Evolutionary conservation across 2,329 filamentous ascomycete genomes (phyloP).

Genomic region (Parastagonospora avenae): DNA sequence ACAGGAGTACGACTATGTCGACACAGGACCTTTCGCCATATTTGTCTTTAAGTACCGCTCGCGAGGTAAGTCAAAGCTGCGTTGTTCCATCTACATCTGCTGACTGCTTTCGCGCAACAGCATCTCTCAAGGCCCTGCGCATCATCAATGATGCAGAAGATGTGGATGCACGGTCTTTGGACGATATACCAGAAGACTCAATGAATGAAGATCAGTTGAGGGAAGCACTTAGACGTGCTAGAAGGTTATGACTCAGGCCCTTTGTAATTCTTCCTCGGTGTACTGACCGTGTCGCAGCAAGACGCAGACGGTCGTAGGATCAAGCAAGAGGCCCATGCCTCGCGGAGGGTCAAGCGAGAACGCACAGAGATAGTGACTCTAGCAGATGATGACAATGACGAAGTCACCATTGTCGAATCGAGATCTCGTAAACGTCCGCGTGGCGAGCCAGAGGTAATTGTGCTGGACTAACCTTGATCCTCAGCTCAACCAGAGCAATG

Average conservation of each 20-base stretch:
- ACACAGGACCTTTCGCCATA: conserved; percentile 4
- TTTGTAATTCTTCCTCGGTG: not conserved
- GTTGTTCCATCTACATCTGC: not conserved
- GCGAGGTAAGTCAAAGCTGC: conserved; percentile 2
- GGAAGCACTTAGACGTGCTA: conserved; percentile 2
- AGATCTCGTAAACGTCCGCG: conserved; percentile 7
- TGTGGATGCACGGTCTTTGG: too few species aligned
- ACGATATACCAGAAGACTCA: too few species aligned
- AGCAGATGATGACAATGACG: conserved; percentile 1
- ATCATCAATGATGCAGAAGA: too few species aligned
- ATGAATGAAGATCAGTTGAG: too few species aligned
- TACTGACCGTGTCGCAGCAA: conserved; percentile 2
- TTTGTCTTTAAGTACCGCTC: conserved; percentile 15
- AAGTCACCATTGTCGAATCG: conserved; percentile 1
- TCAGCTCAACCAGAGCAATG: not conserved
- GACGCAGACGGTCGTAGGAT: not conserved
- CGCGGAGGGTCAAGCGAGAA: conserved; percentile 4
- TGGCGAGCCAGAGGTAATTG: conserved; percentile 6
- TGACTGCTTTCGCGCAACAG: not conserved
- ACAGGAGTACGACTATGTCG: not conserved
- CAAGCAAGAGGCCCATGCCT: not conserved
- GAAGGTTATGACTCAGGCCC: conserved; percentile 3
- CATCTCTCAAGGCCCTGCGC: not conserved
- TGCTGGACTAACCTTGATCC: conserved; percentile 1
- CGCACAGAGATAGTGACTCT: not conserved